Evolutionary conservation across 768 basidiomycete species (phyloP).

Genomic region (Xanthoconium purpureum): DNA sequence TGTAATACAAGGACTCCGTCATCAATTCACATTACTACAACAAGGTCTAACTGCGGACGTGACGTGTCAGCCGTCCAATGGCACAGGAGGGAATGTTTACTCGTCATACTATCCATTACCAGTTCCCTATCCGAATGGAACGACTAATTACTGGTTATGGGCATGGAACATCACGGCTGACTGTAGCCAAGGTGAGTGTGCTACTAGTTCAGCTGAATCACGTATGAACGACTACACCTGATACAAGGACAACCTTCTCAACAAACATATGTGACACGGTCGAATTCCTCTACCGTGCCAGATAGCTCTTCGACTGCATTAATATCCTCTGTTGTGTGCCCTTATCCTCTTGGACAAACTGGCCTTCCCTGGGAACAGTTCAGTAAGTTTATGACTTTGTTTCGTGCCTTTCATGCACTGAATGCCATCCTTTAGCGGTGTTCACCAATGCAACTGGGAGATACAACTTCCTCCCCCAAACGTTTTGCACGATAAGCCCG

Average conservation of each 20-base stretch:
- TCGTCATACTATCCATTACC: not conserved
- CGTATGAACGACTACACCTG: not conserved
- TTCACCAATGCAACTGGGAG: slow-evolving; percentile 5
- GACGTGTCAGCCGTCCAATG: not conserved
- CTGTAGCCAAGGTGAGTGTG: not conserved
- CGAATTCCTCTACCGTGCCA: not conserved
- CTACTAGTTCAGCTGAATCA: too few species aligned
- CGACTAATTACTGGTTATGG: slow-evolving; percentile 2
- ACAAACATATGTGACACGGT: slow-evolving; percentile 2
- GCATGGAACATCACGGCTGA: not conserved
- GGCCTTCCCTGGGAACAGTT: not conserved
- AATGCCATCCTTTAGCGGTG: not conserved
- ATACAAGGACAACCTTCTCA: not conserved
- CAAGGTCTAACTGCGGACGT: slow-evolving; percentile 21
- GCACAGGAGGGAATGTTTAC: not conserved
- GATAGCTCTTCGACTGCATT: not conserved
- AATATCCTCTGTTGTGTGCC: slow-evolving; percentile 2
- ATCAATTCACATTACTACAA: slow-evolving; percentile 2
- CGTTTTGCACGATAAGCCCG: slow-evolving; percentile 9
- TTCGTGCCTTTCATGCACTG: not conserved
- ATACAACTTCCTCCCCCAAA: slow-evolving; percentile 13
- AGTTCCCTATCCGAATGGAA: not conserved
- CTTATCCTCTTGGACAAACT: slow-evolving; percentile 1
- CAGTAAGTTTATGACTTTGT: not conserved
- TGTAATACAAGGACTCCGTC: not conserved